Evolutionary conservation across 2,329 filamentous ascomycete species (phyloP).

Genomic region (Drechslera avenae): DNA sequence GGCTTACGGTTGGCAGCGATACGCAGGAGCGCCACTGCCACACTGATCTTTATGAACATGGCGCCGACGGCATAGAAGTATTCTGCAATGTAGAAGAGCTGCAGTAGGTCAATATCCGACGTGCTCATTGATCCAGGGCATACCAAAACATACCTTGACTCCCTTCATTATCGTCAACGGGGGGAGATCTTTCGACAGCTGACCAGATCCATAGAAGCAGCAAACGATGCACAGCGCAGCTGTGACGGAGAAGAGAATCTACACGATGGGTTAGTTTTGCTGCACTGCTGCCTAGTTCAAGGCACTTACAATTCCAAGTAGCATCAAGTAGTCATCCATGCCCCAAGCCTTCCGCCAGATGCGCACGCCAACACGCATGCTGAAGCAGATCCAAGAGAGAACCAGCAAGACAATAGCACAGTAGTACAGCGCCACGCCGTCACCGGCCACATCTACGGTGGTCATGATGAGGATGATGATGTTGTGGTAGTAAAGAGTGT

Average conservation of each 20-base stretch:
- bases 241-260: conserved; percentile 26
- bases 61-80: conserved; percentile 29
- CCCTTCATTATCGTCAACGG: conserved; percentile 17
- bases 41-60: conserved; percentile 28
- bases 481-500: background rate
- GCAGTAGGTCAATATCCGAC: background rate
- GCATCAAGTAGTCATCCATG: conserved; percentile 25
- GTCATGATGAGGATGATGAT: conserved; percentile 18
- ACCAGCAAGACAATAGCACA: conserved; percentile 23
- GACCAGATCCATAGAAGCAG: conserved; percentile 26
- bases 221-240: conserved; percentile 27
- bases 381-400: conserved; percentile 25
- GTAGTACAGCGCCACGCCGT: conserved; percentile 26
- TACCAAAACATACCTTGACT: conserved; percentile 14
- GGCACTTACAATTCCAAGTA: conserved; percentile 21
- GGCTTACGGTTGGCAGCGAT: conserved; percentile 18
- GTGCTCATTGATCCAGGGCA: background rate
- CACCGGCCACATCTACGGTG: conserved; percentile 21
- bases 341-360: conserved; percentile 22
- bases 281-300: background rate
- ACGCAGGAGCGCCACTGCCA: conserved; percentile 27
- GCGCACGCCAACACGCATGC: conserved; percentile 24
- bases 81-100: conserved; percentile 29
- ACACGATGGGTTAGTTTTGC: background rate
- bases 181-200: conserved; percentile 17